Evolutionary conservation across 169 alveolate species (phyloP), one percentile per base, ranked within the genome.

Genomic region (Cryptosporidium xiaoi): DNA sequence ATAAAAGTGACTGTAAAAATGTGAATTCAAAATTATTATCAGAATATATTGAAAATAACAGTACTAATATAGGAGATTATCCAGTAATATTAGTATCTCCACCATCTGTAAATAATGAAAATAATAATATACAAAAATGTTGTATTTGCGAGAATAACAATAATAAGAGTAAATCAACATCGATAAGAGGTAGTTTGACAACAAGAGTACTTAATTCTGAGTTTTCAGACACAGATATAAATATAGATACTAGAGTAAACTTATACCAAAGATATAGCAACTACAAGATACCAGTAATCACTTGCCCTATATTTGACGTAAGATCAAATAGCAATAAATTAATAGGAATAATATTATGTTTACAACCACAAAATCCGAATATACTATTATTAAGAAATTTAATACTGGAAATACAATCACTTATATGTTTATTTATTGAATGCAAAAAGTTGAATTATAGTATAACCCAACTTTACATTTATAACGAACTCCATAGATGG

Each of bases 341-440:
- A 3, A 62, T 77, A 34, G 87, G 77, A 24, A 1, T 77, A 56
- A 64, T 77, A 36, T 36, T 77, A 16, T 77, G 87, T 44, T 60
- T 77, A 51, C 87, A 77, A 31, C 87, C 87, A 60, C 87, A 77
- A 31, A 77, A 77, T 77, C 87, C 87, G 50, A 77, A 77, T 27
- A 77, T 77, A 77, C 18, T 60, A 40, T 62, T 77, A 46, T 31
- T 77, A 46, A 56, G 48, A 27, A 77, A 34, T 62, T 27, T 77
- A 12, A 50, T 77, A 16, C 10, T 53, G 31, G 87, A 77, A 34
- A 58, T 77, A 3, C 87, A 77, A 48, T 31, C 71, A n/a, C 7
- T 77, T 1, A 51, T 77, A 18, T 56, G 77, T 27, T 27, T 62
- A 31, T 77, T 60, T 62, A 27, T 77, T n/a, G 87, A 77, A 24